Base-by-base conservation (phyloP, 768 basidiomycete genomes). In the Tulasnella sp. region DNA sequence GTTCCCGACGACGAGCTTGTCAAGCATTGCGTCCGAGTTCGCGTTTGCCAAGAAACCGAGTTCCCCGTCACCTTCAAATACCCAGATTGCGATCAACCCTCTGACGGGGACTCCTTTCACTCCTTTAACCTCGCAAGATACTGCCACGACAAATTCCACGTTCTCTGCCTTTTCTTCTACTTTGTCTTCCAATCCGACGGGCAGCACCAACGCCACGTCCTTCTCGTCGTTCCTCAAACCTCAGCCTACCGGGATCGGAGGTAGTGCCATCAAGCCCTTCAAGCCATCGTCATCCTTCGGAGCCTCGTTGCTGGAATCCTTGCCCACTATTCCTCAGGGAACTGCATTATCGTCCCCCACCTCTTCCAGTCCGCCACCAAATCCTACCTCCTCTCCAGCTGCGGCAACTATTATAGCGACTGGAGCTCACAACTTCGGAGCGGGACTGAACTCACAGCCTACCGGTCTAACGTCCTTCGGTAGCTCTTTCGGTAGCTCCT, bases 271-370 rank as follows among this genome's bases (percentile, higher is more conserved):
- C 75, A 92, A 90, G 77, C 86, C 90, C 6, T 94, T 94, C 83
- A 92, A 92, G 77, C 92, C 92, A 2, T 84, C 88, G 2, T 90
- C 89, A 1, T 88, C 86, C 47, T 94, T 94, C 77, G 92, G 92
- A 36, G 88, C 90, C 39, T 86, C 87, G 17, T 78, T 94, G 44
- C 76, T 94, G 73, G 90, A 90, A 67, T 85, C 87, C 2, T 80
- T 94, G 32, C 94, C 94, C 2, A 83, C 92, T 5, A 87, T 93
- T 70, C 86, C 90, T 19, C 74, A 69, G 41, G 72, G 72, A 26
- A 52, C 62, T 47, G 62, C 42, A 17, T 11, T 40, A 34, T 62
- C 75, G 11, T 47, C 73, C 29, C 34, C 63, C 52, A 19, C 70
- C 19, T 36, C 67, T 40, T 59, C 63, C 14, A 62, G 39, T 12